Evolutionary conservation across 257 asterid genomes (phyloP).

Genomic region (Salvia miltiorrhiza): DNA sequence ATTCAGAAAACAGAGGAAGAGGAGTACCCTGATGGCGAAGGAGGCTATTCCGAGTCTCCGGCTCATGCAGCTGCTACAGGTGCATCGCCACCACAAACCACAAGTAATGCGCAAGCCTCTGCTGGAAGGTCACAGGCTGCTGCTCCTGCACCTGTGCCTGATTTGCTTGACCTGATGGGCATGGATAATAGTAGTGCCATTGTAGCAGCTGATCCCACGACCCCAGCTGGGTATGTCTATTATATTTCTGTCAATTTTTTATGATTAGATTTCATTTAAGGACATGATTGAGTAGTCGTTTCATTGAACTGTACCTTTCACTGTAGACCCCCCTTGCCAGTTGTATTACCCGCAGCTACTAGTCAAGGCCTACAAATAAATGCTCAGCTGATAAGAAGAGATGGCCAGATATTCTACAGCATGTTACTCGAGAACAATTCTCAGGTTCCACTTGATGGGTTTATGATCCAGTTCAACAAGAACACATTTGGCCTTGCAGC

Average conservation of each 20-base stretch:
- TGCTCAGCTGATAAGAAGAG: constrained; percentile 82
- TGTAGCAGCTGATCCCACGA: constrained; percentile 63
- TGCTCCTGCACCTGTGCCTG: constrained; percentile 75
- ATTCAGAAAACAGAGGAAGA: constrained; percentile 88
- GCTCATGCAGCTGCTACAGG: constrained; percentile 49
- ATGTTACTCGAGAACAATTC: constrained; percentile 88
- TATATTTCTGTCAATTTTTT: constrained; percentile 8
- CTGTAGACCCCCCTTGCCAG: constrained; percentile 89
- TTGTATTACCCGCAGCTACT: constrained; percentile 63
- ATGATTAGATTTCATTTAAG: neutral
- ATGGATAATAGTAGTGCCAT: constrained; percentile 68
- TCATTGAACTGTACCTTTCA: constrained; percentile 16
- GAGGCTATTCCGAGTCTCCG: constrained; percentile 75
- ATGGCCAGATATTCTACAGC: constrained; percentile 87
- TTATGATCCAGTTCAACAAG: constrained; percentile 98
- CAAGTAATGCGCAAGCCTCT: constrained; percentile 49
- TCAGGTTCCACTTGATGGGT: constrained; percentile 82
- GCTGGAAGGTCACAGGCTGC: constrained; percentile 54
- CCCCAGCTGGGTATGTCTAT: constrained; percentile 55
- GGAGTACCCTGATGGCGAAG: constrained; percentile 88
- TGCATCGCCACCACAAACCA: constrained; percentile 59
- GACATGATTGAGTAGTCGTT: constrained; percentile 10
- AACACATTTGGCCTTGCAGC: constrained; percentile 97
- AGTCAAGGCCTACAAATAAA: constrained; percentile 97
- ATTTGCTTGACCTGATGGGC: constrained; percentile 92